These are phyloP conservation scores for Graphiopsis chlorocephala DNA, from an alignment of 2,329 filamentous ascomycete genomes.

Conservation along the genomic window DNA sequence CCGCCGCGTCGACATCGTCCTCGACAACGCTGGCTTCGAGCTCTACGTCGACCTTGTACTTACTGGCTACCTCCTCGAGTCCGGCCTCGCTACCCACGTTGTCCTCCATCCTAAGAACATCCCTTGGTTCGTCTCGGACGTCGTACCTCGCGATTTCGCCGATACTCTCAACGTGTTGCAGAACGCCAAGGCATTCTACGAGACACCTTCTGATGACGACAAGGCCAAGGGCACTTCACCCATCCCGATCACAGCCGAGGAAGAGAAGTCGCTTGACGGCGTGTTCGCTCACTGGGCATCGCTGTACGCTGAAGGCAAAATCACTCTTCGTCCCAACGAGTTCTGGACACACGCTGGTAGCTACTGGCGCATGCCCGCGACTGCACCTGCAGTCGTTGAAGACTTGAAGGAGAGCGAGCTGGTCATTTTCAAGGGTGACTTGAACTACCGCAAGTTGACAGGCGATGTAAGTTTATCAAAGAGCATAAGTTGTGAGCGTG, in stretches of 20 bases:
- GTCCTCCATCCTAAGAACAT: conserved; percentile 92
- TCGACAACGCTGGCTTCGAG: conserved; percentile 97
- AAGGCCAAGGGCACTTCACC: conserved; percentile 54
- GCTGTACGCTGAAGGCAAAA: conserved; percentile 77
- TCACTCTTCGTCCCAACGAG: conserved; percentile 76
- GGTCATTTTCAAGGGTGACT: conserved; percentile 93
- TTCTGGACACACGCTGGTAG: conserved; percentile 91
- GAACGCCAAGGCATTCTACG: conserved; percentile 75
- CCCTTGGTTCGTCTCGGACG: conserved; percentile 98
- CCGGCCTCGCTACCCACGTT: conserved; percentile 79
- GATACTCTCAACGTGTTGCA: conserved; percentile 79
- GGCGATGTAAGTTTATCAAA: conserved; percentile 68
- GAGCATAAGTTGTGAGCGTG: not conserved
- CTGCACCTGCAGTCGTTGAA: conserved; percentile 65
- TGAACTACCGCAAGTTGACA: conserved; percentile 93
- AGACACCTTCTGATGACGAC: conserved; percentile 67
- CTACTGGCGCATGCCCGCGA: conserved; percentile 79
- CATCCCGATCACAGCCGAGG: conserved; percentile 62
- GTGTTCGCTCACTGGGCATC: conserved; percentile 78
- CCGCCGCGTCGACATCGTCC: conserved; percentile 84
- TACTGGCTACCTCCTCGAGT: conserved; percentile 81
- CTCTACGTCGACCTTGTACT: conserved; percentile 92
- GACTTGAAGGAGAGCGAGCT: conserved; percentile 82
- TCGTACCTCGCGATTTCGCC: conserved; percentile 79
- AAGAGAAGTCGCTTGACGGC: conserved; percentile 66